Percentiles rank a stretch among this genome's conserved stretches.
phyloP scores from a whole-genome alignment of 164 flowering plant genomes.

The Paratinospora sagittata region DNA sequence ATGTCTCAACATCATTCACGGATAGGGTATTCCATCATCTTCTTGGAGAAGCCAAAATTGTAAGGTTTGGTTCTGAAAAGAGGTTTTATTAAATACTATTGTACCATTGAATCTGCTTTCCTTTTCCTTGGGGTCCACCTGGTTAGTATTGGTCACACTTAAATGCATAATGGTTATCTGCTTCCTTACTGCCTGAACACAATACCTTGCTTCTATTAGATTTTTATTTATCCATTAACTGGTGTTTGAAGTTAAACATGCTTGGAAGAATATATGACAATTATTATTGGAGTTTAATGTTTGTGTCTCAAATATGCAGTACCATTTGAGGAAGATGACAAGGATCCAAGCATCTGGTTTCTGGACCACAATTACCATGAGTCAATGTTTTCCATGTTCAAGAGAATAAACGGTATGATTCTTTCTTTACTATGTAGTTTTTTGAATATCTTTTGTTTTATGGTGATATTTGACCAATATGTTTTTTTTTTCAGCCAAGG shows the following conservation, averaged over 20 bases:
- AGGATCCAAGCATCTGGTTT: conserved; percentile 94
- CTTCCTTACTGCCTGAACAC: neutral
- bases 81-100: too few species aligned
- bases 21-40: too few species aligned
- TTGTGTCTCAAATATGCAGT: conserved; percentile 40
- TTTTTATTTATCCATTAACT: neutral
- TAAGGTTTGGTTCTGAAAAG: too few species aligned
- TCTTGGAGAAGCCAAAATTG: too few species aligned
- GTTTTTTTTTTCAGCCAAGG: conserved; percentile 70
- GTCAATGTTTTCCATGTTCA: conserved; percentile 96
- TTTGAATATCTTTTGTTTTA: neutral
- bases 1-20: too few species aligned
- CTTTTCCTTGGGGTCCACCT: too few species aligned
- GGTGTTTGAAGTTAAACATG: neutral
- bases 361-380: conserved; percentile 98
- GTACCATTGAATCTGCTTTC: too few species aligned
- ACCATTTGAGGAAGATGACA: conserved; percentile 98
- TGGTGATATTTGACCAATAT: neutral
- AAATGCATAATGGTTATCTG: neutral
- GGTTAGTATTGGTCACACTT: too few species aligned
- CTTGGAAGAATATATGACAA: neutral
- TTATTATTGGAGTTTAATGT: neutral
- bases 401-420: conserved; percentile 84
- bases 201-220: neutral
- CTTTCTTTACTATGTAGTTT: neutral